Percentiles rank a stretch among this genome's conserved stretches.
Evolutionary conservation across 1,284 basidiomycete genomes (phyloP).

Genomic region (Austroboletus niveus): DNA sequence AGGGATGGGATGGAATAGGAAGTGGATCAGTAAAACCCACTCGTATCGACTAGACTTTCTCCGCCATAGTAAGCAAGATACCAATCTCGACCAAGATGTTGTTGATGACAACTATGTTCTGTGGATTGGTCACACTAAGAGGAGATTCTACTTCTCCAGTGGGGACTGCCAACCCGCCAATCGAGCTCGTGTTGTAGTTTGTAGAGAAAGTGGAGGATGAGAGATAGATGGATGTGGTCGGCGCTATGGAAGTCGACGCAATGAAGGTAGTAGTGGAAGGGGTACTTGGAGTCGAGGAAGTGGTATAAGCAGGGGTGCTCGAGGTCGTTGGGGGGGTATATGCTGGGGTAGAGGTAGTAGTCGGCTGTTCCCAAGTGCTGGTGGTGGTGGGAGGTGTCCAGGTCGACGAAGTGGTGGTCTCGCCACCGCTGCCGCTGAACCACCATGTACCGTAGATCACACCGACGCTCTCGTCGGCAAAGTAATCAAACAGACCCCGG

Average conservation of each 20-base stretch:
- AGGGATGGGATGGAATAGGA: neutral
- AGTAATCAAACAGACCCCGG: constrained; percentile 65
- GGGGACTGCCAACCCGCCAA: constrained; percentile 33
- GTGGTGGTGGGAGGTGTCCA: constrained; percentile 21
- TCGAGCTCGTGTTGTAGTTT: constrained; percentile 16
- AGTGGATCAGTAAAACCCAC: neutral
- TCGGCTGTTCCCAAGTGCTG: constrained; percentile 22
- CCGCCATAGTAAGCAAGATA: constrained; percentile 27
- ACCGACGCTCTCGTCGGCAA: constrained; percentile 48
- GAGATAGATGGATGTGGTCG: constrained; percentile 23
- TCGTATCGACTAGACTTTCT: neutral
- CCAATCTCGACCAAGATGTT: constrained; percentile 40
- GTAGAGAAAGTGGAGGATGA: constrained; percentile 13
- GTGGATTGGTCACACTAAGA: constrained; percentile 21
- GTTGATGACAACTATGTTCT: constrained; percentile 37
- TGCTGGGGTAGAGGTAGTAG: constrained; percentile 16
- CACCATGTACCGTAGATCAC: constrained; percentile 60
- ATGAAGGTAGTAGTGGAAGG: constrained; percentile 20
- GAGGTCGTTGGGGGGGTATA: constrained; percentile 22
- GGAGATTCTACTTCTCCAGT: constrained; percentile 21
- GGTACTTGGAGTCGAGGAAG: constrained; percentile 18
- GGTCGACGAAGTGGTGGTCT: constrained; percentile 24
- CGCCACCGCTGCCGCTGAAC: constrained; percentile 36
- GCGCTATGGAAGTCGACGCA: constrained; percentile 7
- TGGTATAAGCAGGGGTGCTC: constrained; percentile 13